Base-by-base conservation (phyloP, 2,329 filamentous ascomycete species). In the Bipolaris oryzae region DNA sequence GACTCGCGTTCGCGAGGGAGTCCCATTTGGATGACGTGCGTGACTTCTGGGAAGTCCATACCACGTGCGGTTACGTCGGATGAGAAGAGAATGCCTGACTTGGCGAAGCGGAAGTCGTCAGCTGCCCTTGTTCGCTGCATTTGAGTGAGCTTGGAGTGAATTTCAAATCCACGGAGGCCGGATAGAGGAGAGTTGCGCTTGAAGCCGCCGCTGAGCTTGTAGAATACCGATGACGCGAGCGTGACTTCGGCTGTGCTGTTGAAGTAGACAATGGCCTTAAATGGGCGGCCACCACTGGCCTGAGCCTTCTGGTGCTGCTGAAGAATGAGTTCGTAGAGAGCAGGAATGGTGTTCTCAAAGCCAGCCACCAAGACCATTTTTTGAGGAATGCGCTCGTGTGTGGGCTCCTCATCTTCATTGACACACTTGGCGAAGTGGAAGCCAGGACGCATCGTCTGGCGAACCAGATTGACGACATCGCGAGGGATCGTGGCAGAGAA, bases 201-300 rank as follows among this genome's bases (percentile, higher is more conserved):
- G 48, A 73, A 71, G 9, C 76, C 74, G 13, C 75, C 70, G 23
- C 71, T 71, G 47, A 87, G 78, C 31, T 80, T 79, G 54, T 79
- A 76, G 50, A 92, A 85, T 20, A 89, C 77, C 15, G 83, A 79
- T 18, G 82, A 79, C 20, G 86, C 86, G 45, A 92, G 80, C 55
- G 87, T 82, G 42, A 92, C 90, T 61, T 89, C 83, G 21, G 85
- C 84, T 0, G 90, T 96, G 20, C 89, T 91, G 68, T 90, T 90
- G 74, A 94, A 89, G 79, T 96, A 99, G 39, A 96, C 81, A 58
- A 99, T 96, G n/a, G 92, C 91, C 82, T 99, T 99, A 85, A 98
- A 97, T 0, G 91, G 90, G 15, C 76, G 76, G 3, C 60, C 68
- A 67, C 75, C 60, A 81, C 78, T 60, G 76, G 70, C 61, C 74